Percentiles rank a stretch among this genome's conserved stretches.
Evolutionary conservation across 1,139 yeast species (phyloP).

Genomic region (Hanseniaspora sp.): DNA sequence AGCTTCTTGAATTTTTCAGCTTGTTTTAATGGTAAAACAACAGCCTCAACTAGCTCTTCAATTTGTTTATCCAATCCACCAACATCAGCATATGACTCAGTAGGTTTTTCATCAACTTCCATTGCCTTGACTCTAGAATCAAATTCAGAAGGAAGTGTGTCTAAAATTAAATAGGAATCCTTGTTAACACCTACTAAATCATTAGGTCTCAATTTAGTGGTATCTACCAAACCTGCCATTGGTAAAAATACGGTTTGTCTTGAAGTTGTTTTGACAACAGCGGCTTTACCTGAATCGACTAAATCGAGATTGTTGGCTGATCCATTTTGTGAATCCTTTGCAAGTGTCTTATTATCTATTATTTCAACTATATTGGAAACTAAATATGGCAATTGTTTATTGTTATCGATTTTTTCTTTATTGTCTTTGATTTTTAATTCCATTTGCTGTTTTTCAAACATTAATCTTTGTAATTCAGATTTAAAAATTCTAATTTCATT

Average conservation of each 20-base stretch:
- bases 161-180: conserved; percentile 86
- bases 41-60: conserved; percentile 95
- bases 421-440: conserved; percentile 88
- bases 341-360: conserved; percentile 45
- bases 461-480: conserved; percentile 79
- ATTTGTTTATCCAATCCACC: conserved; percentile 98
- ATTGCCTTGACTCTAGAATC: conserved; percentile 96
- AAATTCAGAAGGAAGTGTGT: conserved; percentile 91
- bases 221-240: conserved; percentile 87
- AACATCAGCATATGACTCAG: conserved; percentile 90
- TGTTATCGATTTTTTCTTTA: conserved; percentile 90
- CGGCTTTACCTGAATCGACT: conserved; percentile 87
- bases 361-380: conserved; percentile 97
- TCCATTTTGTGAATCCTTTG: conserved; percentile 62
- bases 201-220: conserved; percentile 78
- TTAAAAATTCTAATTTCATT: conserved; percentile 94
- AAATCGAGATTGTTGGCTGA: conserved; percentile 73
- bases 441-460: conserved; percentile 90
- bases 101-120: conserved; percentile 98
- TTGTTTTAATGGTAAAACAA: conserved; percentile 95
- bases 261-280: conserved; percentile 93
- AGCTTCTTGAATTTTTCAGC: conserved; percentile 87
- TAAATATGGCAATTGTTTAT: conserved; percentile 87
- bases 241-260: conserved; percentile 96
- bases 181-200: conserved; percentile 96